Conservation (phyloP, 805 yeast genomes). For the Pachysolen tannophilus region DNA sequence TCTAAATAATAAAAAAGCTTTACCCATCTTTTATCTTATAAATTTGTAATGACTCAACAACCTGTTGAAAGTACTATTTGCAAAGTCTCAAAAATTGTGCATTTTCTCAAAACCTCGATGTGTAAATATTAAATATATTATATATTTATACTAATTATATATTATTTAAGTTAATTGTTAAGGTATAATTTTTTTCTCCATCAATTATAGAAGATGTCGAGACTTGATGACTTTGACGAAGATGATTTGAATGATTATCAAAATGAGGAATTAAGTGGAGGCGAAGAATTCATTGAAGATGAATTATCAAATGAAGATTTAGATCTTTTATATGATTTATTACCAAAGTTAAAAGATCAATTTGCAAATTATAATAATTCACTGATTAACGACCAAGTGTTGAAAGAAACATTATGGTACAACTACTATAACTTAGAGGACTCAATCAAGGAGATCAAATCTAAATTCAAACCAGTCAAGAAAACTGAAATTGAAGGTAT, state of each 20-base stretch:
- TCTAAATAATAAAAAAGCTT: not conserved
- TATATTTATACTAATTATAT: no score
- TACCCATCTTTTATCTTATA: no score
- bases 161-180: no score
- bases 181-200: no score
- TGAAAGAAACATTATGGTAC: conserved; percentile 52
- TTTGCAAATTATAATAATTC: conserved; percentile 31
- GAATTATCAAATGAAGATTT: conserved; percentile 34
- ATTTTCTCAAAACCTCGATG: no score
- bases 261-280: conserved; percentile 19
- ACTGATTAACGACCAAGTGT: conserved; percentile 36
- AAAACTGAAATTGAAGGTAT: not conserved
- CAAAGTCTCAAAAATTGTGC: no score
- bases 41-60: no score
- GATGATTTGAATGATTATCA: conserved; percentile 23
- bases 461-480: conserved; percentile 17
- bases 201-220: no score
- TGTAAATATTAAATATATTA: no score
- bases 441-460: conserved; percentile 39
- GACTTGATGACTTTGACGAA: no score
- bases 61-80: no score
- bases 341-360: conserved; percentile 34
- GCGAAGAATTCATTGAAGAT: conserved; percentile 29
- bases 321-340: conserved; percentile 29
- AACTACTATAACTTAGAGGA: conserved; percentile 49